Base-by-base conservation (phyloP, 73 alveolate species). In the Paramecium sexaurelia region DNA sequence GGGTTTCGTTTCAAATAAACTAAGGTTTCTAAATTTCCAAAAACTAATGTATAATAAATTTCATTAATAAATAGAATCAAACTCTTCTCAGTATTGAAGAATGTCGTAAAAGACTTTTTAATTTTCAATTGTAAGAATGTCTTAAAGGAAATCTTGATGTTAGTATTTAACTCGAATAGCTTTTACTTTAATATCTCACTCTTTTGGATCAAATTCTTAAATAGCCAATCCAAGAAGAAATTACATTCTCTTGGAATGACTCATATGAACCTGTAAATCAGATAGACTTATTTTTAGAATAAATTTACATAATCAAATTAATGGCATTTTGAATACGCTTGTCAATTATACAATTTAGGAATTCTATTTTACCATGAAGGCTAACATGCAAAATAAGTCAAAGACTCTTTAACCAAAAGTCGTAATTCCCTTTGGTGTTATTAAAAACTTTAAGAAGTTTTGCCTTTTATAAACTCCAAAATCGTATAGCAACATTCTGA, bases 271-370 rank as follows among this genome's bases (percentile, higher is more conserved):
- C 86, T 35, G 86, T 71, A 71, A 35, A 29, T 51, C 15, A 51
- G 29, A 27, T 71, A 35, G 55, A 71, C 5, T 15, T 35, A 35
- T 71, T 71, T 45, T 32, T 71, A 71, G 86, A 71, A 71, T 6
- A 71, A 71, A 71, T 71, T 35, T n/a, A 71, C 43, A 4, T 36
- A 35, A 40, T 35, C 57, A 19, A 37, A 71, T 71, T 36, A 71
- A 71, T 71, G 86, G 86, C 56, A 71, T 36, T 71, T 13, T 33
- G 86, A 71, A 71, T 71, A 71, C 35, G 55, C 86, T 13, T 71
- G 86, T 5, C 15, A 71, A 15, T 40, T 71, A 19, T 71, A 71
- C 40, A 71, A 71, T n/a, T 37, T 71, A 32, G 55, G 57, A n/a
- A 33, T 71, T 4, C 13, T 71, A 2, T 71, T 11, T 8, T 71